A percentile compares a stretch with the other conserved stretches of the same genome.
These are phyloP conservation scores for Phascolomyces articulosus DNA, from an alignment of 371 early-diverging fungal species.

Conservation along the genomic window DNA sequence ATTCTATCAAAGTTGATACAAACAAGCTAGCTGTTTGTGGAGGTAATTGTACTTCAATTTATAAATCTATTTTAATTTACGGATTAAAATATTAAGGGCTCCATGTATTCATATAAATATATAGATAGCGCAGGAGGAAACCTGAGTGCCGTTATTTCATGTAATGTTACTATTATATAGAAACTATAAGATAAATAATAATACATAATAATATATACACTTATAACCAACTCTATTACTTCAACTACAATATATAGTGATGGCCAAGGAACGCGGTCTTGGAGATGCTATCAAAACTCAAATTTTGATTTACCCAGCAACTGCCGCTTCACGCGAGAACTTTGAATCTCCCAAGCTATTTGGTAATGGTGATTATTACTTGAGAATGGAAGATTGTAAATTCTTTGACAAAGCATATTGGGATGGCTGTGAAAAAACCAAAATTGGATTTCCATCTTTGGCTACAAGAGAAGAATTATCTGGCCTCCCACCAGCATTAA, in stretches of 20 bases:
- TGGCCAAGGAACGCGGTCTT: constrained; percentile 20
- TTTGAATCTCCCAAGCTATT: constrained; percentile 12
- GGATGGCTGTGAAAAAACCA: background rate
- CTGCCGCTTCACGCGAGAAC: background rate
- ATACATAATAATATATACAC: background rate
- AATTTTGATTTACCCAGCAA: constrained; percentile 18
- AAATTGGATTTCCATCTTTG: constrained; percentile 3
- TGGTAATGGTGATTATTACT: constrained; percentile 16
- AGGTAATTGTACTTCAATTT: too few species aligned
- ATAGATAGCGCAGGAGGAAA: background rate
- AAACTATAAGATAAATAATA: too few species aligned
- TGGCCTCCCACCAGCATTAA: constrained; percentile 36
- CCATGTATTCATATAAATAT: background rate
- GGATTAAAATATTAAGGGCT: too few species aligned
- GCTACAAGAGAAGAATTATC: constrained; percentile 28
- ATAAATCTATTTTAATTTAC: too few species aligned
- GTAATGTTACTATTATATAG: background rate
- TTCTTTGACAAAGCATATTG: constrained; percentile 8
- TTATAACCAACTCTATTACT: too few species aligned
- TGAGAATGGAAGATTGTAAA: constrained; percentile 1
- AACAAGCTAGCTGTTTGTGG: constrained; percentile 19
- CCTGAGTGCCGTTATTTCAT: background rate
- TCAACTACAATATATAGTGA: constrained; percentile 1
- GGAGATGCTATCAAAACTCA: constrained; percentile 13
- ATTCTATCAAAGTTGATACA: constrained; percentile 12